Percentiles rank a stretch among this genome's conserved stretches.
phyloP scores from a whole-genome alignment of 2,329 filamentous ascomycete species.

The Pestalotiopsis sp. region DNA sequence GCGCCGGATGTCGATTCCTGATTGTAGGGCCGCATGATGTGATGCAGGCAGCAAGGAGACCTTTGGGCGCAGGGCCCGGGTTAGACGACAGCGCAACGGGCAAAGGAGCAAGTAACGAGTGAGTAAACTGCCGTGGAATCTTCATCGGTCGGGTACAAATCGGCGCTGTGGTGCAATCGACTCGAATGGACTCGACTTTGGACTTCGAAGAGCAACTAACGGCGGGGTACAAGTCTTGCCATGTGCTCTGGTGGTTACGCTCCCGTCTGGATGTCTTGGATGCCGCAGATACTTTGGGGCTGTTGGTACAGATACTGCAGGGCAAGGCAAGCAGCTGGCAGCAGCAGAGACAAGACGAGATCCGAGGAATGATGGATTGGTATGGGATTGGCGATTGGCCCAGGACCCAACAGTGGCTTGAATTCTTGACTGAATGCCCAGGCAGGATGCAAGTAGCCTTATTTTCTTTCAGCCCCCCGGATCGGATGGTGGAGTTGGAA shows the following conservation, averaged over 20 bases:
- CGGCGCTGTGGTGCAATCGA: neutral
- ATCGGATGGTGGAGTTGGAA: neutral
- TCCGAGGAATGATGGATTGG: neutral
- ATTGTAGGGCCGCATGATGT: neutral
- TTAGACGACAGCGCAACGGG: neutral
- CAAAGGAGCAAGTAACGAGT: neutral
- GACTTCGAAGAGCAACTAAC: neutral
- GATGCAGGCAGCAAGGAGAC: neutral
- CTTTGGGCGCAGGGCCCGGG: neutral
- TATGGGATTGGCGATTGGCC: neutral
- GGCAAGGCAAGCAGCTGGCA: neutral
- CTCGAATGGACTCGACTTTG: neutral
- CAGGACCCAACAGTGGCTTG: neutral
- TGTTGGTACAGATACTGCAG: neutral
- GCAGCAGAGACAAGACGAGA: neutral
- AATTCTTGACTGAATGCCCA: neutral
- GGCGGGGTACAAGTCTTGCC: neutral
- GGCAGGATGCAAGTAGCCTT: neutral
- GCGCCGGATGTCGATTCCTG: neutral
- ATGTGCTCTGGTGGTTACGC: neutral
- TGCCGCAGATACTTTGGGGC: neutral
- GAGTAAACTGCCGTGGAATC: neutral
- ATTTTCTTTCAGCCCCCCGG: neutral
- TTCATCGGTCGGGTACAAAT: neutral
- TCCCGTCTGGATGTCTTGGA: neutral